These are phyloP conservation scores for Combretum micranthum DNA, from an alignment of 345 rosid species.

Conservation along the genomic window DNA sequence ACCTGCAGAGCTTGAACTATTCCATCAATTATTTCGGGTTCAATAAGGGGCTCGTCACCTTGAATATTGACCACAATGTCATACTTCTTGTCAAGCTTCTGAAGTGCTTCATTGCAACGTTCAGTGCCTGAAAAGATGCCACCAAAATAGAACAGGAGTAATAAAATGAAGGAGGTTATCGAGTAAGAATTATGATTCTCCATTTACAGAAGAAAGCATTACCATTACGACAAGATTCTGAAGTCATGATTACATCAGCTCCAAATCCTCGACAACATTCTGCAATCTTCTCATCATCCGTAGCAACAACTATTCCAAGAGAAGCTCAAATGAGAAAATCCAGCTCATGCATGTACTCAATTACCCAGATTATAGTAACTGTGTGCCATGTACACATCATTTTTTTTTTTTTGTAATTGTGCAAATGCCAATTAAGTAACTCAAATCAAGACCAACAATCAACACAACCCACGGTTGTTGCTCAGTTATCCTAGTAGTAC, in stretches of 20 bases:
- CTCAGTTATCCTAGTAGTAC: too few species aligned
- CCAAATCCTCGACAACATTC: slow-evolving; percentile 95
- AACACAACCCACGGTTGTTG: too few species aligned
- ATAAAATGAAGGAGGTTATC: slow-evolving; percentile 7
- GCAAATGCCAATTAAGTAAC: too few species aligned
- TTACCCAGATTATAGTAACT: too few species aligned
- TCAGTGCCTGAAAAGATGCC: slow-evolving; percentile 51
- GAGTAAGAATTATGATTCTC: background rate
- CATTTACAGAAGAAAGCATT: background rate
- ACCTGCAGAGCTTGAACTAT: slow-evolving; percentile 94
- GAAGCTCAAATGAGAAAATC: slow-evolving; percentile 1
- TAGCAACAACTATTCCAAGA: slow-evolving; percentile 69
- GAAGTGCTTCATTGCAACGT: slow-evolving; percentile 83
- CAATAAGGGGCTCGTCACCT: slow-evolving; percentile 94
- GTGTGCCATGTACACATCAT: too few species aligned
- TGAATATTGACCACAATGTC: slow-evolving; percentile 93
- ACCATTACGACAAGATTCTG: slow-evolving; percentile 93
- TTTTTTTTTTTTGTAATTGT: too few species aligned
- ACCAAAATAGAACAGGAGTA: slow-evolving; percentile 4
- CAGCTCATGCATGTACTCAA: background rate
- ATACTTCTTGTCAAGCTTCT: slow-evolving; percentile 75
- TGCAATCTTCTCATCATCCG: slow-evolving; percentile 86
- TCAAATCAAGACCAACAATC: too few species aligned
- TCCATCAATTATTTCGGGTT: slow-evolving; percentile 94
- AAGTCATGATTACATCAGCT: slow-evolving; percentile 94